Evolutionary conservation across 345 rosid species (phyloP).

Genomic region (Pugionium dolabratum): DNA sequence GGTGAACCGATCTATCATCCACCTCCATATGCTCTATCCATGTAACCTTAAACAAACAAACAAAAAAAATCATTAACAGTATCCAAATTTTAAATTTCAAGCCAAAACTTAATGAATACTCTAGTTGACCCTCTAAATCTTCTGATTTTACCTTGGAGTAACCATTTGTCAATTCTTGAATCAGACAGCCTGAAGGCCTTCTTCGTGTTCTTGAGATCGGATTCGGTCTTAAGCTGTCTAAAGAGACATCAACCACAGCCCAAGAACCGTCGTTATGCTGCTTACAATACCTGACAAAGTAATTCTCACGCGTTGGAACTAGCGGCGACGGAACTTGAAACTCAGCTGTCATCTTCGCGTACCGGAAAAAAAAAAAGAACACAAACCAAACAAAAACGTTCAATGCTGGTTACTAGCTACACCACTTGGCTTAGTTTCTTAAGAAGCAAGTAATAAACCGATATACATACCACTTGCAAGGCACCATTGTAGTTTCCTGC

Average conservation of each 20-base stretch:
- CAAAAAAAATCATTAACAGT: conserved; percentile 5
- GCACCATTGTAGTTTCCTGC: conserved; percentile 99
- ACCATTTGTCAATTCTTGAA: conserved; percentile 87
- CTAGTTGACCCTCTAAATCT: not conserved
- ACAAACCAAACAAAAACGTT: not conserved
- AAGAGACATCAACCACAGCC: conserved; percentile 96
- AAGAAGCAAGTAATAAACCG: conserved; percentile 23
- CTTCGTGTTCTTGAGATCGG: conserved; percentile 59
- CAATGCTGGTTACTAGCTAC: not conserved
- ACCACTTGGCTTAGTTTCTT: conserved; percentile 6
- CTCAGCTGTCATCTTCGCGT: conserved; percentile 86
- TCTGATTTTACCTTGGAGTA: conserved; percentile 73
- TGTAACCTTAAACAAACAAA: conserved; percentile 54
- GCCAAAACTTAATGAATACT: not conserved
- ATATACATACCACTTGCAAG: conserved; percentile 78
- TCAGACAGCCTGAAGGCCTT: conserved; percentile 94
- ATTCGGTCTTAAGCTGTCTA: conserved; percentile 65
- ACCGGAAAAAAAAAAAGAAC: not conserved
- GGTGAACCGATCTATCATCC: conserved; percentile 77
- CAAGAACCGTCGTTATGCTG: conserved; percentile 85
- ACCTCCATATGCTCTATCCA: conserved; percentile 95
- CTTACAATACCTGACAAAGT: conserved; percentile 87
- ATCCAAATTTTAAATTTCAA: not conserved
- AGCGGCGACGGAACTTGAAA: conserved; percentile 92
- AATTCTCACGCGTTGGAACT: conserved; percentile 80